Evolutionary conservation across 1,139 yeast species (phyloP).

Genomic region (Casaregolazyma lundiana): DNA sequence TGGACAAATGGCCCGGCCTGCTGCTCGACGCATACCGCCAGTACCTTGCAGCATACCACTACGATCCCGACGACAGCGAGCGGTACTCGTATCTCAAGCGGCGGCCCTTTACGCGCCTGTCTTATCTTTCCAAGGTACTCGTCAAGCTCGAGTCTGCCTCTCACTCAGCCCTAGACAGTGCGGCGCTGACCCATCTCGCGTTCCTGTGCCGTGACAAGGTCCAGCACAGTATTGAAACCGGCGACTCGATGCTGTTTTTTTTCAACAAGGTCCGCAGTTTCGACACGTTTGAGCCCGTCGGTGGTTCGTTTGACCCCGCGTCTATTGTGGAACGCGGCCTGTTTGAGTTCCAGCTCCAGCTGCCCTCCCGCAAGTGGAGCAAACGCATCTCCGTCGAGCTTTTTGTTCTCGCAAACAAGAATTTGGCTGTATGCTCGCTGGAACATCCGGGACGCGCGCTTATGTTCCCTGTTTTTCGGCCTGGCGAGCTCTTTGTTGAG

Average conservation of each 20-base stretch:
- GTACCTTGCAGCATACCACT: constrained; percentile 34
- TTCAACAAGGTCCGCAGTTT: constrained; percentile 32
- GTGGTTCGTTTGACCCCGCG: constrained; percentile 29
- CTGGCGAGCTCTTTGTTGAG: constrained; percentile 27
- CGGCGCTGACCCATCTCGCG: constrained; percentile 21
- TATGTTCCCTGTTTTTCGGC: constrained; percentile 34
- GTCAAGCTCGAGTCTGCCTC: constrained; percentile 12
- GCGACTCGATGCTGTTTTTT: constrained; percentile 26
- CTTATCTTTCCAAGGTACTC: constrained; percentile 29
- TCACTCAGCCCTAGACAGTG: constrained; percentile 13
- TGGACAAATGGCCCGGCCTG: constrained; percentile 3
- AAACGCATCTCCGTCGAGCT: constrained; percentile 28
- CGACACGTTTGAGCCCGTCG: constrained; percentile 26
- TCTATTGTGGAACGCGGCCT: constrained; percentile 31
- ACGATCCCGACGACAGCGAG: constrained; percentile 34
- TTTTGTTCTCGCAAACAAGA: constrained; percentile 17
- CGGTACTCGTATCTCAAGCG: constrained; percentile 36
- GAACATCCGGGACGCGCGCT: constrained; percentile 35
- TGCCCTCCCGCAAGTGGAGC: constrained; percentile 20
- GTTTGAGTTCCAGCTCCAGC: constrained; percentile 32
- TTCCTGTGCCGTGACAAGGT: constrained; percentile 20
- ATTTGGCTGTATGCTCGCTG: constrained; percentile 34
- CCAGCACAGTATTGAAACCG: constrained; percentile 20
- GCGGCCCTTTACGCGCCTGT: constrained; percentile 40
- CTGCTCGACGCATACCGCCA: constrained; percentile 9